A percentile compares a stretch with the other conserved stretches of the same genome.
phyloP scores from a whole-genome alignment of 2,329 filamentous ascomycete species.

The Monosporascus sp. region DNA sequence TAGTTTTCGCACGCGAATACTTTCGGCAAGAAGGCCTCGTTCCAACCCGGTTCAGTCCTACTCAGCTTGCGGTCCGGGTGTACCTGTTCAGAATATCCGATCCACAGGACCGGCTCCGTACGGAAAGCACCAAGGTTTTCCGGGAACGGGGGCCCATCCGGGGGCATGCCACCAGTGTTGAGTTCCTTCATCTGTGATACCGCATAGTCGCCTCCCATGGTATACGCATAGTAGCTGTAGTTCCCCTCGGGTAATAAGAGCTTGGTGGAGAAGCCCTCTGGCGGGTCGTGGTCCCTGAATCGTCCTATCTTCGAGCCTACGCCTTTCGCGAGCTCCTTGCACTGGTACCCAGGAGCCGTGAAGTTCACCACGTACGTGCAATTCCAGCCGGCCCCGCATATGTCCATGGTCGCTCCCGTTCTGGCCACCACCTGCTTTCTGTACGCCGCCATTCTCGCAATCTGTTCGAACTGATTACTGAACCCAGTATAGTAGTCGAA shows the following conservation, averaged over 20 bases:
- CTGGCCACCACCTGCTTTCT: conserved; percentile 18
- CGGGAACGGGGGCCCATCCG: conserved; percentile 20
- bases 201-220: conserved; percentile 29
- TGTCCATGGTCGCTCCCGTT: conserved; percentile 27
- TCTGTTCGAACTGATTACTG: conserved; percentile 20
- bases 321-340: conserved; percentile 27
- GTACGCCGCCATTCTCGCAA: conserved; percentile 23
- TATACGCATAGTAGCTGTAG: conserved; percentile 29
- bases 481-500: conserved; percentile 29
- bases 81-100: conserved; percentile 28
- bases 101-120: conserved; percentile 35
- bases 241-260: conserved; percentile 28
- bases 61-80: conserved; percentile 16
- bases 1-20: conserved; percentile 35
- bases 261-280: conserved; percentile 23
- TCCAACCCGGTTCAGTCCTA: conserved; percentile 20
- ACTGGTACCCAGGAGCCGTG: conserved; percentile 35
- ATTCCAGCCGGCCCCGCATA: conserved; percentile 34
- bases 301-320: conserved; percentile 20
- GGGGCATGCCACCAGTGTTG: conserved; percentile 26
- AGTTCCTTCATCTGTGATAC: conserved; percentile 23
- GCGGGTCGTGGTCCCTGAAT: conserved; percentile 23
- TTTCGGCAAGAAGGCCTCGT: conserved; percentile 28
- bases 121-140: conserved; percentile 31
- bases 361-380: conserved; percentile 34